Base-by-base conservation (phyloP, 1,284 basidiomycete species). In the Boletus smithii region DNA sequence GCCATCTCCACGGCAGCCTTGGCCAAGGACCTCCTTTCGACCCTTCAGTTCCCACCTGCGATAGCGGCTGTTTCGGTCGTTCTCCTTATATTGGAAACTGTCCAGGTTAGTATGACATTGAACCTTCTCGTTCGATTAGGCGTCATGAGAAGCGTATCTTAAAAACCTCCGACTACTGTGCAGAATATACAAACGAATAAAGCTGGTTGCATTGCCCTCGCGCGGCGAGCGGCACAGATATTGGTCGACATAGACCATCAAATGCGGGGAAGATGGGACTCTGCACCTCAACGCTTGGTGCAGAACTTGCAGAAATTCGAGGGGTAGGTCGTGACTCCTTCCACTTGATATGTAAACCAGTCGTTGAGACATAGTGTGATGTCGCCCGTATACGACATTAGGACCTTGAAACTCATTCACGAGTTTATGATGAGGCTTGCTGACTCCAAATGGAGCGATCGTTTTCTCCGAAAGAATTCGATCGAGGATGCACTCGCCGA, bases 231-330 rank as follows among this genome's bases (percentile, higher is more conserved):
- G 13, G 67, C 74, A 14, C 66, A 69, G 18, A 65, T 79, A 35
- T 53, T 80, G 26, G 53, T 71, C 11, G 70, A 76, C 42, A 69
- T 80, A 32, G 69, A 71, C 14, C 66, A 67, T 39, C 73, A 74
- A 29, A 78, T 80, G 74, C 66, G 62, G 4, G 76, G 69, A 34
- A 67, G 70, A 44, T 74, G 71, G 70, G 69, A 75, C 16, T 59
- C 60, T 17, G 73, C 76, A 1, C 76, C 77, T 1, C 61, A 65
- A 22, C 59, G 67, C 11, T 56, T 79, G 13, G 43, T 75, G 8
- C 70, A 67, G 41, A 77, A 75, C 40, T 52, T 80, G 30, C 55
- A 62, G 22, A 69, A 69, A 37, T 76, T 76, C 39, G 71, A 77
- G 50, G 49, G 56, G 77, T 77, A 48, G 17, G 67, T 52, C 20